A percentile compares a stretch with the other conserved stretches of the same genome.
These are phyloP conservation scores for Erythrophleum ivorense DNA, from an alignment of 331 rosid genomes.

Conservation along the genomic window DNA sequence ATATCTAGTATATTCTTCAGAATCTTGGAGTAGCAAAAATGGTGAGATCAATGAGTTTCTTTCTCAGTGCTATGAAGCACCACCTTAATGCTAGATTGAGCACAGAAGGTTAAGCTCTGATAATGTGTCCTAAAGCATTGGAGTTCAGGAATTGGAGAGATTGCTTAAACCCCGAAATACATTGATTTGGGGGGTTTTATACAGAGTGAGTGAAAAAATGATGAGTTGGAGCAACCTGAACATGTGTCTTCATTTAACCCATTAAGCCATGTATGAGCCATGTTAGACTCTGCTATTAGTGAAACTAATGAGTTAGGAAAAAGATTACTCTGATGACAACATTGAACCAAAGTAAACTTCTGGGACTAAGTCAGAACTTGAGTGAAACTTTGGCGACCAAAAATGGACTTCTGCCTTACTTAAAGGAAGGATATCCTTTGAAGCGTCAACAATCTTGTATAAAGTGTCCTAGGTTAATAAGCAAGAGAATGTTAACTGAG, in stretches of 20 bases:
- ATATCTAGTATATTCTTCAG: not conserved
- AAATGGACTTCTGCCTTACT: slow-evolving; percentile 9
- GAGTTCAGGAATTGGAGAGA: not conserved
- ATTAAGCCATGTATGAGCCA: not conserved
- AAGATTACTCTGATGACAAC: not conserved
- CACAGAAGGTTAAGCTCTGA: not conserved
- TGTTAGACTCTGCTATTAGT: not conserved
- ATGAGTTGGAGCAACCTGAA: not conserved
- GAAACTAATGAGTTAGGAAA: not conserved
- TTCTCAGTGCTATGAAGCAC: not conserved
- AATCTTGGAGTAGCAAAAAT: not conserved
- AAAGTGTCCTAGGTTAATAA: slow-evolving; percentile 53
- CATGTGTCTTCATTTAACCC: not conserved
- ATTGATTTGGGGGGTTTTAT: not conserved
- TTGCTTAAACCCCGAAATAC: not conserved
- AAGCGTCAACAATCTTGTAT: slow-evolving; percentile 29
- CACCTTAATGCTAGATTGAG: not conserved
- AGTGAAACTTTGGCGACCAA: not conserved
- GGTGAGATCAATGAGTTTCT: not conserved
- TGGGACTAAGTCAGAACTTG: not conserved
- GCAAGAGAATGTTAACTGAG: slow-evolving; percentile 59
- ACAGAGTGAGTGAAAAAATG: not conserved
- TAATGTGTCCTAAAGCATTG: not conserved
- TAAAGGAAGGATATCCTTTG: not conserved
- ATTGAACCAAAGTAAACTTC: not conserved